A percentile compares a stretch with the other conserved stretches of the same genome.
These are phyloP conservation scores for Helminthosporium solani DNA, from an alignment of 2,329 filamentous ascomycete genomes.

Conservation along the genomic window DNA sequence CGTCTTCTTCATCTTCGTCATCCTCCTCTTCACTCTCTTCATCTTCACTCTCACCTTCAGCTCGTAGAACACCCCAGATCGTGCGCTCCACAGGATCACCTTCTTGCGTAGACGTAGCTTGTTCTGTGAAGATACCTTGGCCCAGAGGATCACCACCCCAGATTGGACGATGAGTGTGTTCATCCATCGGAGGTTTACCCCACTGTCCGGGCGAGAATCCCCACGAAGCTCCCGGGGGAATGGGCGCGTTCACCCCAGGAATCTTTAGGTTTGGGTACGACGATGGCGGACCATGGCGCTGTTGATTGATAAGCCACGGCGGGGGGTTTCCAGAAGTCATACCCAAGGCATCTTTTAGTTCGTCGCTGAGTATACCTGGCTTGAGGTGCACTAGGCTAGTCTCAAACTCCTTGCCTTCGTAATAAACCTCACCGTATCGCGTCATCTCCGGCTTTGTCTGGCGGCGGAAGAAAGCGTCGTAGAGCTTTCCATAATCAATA, in stretches of 20 bases:
- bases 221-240: slow-evolving; percentile 86
- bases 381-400: slow-evolving; percentile 89
- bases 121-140: slow-evolving; percentile 63
- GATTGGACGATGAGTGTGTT: slow-evolving; percentile 77
- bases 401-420: slow-evolving; percentile 97
- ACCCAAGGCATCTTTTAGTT: slow-evolving; percentile 86
- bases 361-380: slow-evolving; percentile 85
- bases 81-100: slow-evolving; percentile 83
- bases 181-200: slow-evolving; percentile 93
- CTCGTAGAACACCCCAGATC: slow-evolving; percentile 89
- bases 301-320: slow-evolving; percentile 96
- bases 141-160: slow-evolving; percentile 97
- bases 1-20: slow-evolving; percentile 64
- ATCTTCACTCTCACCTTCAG: slow-evolving; percentile 70
- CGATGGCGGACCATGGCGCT: slow-evolving; percentile 87
- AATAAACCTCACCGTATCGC: slow-evolving; percentile 97
- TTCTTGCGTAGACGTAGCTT: slow-evolving; percentile 52
- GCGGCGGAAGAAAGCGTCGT: slow-evolving; percentile 97
- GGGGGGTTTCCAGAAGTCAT: slow-evolving; percentile 92
- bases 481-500: slow-evolving; percentile 97
- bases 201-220: slow-evolving; percentile 94
- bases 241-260: slow-evolving; percentile 88
- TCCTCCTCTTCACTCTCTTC: slow-evolving; percentile 71
- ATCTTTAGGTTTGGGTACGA: slow-evolving; percentile 96
- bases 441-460: slow-evolving; percentile 95